These are phyloP conservation scores for Neospermospora avenae DNA, from an alignment of 2,329 filamentous ascomycete species.

Conservation along the genomic window DNA sequence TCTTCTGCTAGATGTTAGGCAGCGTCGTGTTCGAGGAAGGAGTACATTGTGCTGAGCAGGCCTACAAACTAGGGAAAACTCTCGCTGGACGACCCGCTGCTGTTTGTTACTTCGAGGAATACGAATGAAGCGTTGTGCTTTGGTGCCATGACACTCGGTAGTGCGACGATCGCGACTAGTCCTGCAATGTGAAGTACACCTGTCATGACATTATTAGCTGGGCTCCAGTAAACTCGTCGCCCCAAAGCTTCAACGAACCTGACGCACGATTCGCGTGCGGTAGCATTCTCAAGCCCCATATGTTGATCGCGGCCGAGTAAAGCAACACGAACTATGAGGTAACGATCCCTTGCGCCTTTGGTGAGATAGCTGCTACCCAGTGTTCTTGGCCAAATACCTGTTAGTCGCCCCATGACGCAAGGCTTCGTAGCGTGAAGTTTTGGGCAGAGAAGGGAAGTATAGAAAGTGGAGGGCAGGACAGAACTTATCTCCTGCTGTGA, in stretches of 20 bases:
- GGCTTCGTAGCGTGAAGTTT: not conserved
- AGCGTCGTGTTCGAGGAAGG: conserved; percentile 43
- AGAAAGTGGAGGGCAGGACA: not conserved
- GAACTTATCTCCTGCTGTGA: conserved; percentile 39
- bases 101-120: conserved; percentile 44
- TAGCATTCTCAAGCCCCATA: conserved; percentile 40
- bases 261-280: conserved; percentile 38
- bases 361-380: conserved; percentile 55
- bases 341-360: conserved; percentile 36
- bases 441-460: not conserved
- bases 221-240: not conserved
- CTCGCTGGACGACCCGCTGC: conserved; percentile 42
- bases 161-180: conserved; percentile 40
- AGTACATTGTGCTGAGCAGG: conserved; percentile 40
- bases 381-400: conserved; percentile 51
- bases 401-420: not conserved
- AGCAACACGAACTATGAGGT: conserved; percentile 41
- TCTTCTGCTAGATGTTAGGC: conserved; percentile 46
- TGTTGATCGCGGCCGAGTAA: conserved; percentile 40
- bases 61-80: conserved; percentile 48
- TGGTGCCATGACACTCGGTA: conserved; percentile 40
- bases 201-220: not conserved
- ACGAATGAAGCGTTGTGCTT: conserved; percentile 44
- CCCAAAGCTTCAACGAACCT: conserved; percentile 22
- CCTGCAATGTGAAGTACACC: conserved; percentile 35